A percentile compares a stretch with the other conserved stretches of the same genome.
These are phyloP conservation scores for Taphrina communis DNA, from an alignment of 1,139 yeast species.

Conservation along the genomic window DNA sequence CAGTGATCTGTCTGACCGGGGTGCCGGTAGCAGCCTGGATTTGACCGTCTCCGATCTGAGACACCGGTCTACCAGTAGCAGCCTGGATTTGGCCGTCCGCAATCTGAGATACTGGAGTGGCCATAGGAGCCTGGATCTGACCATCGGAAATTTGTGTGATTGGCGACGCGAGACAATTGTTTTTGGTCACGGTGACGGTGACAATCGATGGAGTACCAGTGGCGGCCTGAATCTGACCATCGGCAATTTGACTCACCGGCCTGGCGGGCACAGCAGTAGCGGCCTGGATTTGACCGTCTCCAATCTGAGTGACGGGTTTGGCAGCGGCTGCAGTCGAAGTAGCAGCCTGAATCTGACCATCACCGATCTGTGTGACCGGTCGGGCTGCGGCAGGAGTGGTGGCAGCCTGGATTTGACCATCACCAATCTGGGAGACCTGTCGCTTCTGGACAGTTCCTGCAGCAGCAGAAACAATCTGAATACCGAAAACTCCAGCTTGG, in stretches of 20 bases:
- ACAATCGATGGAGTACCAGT: conserved; percentile 47
- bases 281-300: conserved; percentile 69
- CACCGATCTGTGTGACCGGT: conserved; percentile 52
- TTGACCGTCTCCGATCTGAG: conserved; percentile 55
- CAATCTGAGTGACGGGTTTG: conserved; percentile 56
- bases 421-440: conserved; percentile 53
- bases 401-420: conserved; percentile 56
- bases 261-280: conserved; percentile 47
- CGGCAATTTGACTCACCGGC: conserved; percentile 57
- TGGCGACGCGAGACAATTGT: conserved; percentile 49
- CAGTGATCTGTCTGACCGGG: conserved; percentile 57
- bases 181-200: conserved; percentile 38
- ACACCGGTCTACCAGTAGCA: conserved; percentile 47
- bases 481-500: conserved; percentile 36
- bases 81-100: conserved; percentile 70
- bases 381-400: conserved; percentile 48
- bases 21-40: conserved; percentile 52
- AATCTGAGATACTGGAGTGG: conserved; percentile 57
- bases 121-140: conserved; percentile 56
- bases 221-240: conserved; percentile 57
- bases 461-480: conserved; percentile 25
- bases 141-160: conserved; percentile 59
- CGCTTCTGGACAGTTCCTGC: conserved; percentile 30
- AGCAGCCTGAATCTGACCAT: conserved; percentile 54
- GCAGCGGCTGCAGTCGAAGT: conserved; percentile 49